phyloP scores from a whole-genome alignment of 805 yeast species.

The Wickerhamiella slavikovae region DNA sequence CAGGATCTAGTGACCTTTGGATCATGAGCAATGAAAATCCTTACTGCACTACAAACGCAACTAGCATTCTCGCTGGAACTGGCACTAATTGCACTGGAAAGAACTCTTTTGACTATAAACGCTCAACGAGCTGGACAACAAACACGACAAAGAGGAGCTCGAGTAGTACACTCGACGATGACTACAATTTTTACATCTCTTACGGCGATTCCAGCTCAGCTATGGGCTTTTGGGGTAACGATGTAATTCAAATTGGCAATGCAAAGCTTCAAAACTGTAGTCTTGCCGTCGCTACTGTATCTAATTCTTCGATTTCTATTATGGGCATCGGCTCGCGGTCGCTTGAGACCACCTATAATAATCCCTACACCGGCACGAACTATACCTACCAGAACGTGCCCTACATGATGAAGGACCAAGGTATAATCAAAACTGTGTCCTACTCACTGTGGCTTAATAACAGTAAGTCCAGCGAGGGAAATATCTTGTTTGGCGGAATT shows the following conservation, averaged over 20 bases:
- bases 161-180: constrained; percentile 3
- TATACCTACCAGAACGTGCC: constrained; percentile 18
- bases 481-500: constrained; percentile 25
- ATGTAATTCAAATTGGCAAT: constrained; percentile 33
- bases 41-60: constrained; percentile 13
- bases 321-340: constrained; percentile 19
- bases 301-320: constrained; percentile 42
- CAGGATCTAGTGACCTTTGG: constrained; percentile 66
- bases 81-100: background rate
- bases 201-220: constrained; percentile 30
- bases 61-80: background rate
- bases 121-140: background rate
- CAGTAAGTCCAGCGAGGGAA: constrained; percentile 18
- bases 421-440: constrained; percentile 22
- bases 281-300: constrained; percentile 51
- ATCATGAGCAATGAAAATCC: constrained; percentile 30
- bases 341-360: constrained; percentile 18
- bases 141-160: too few species aligned
- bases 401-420: constrained; percentile 19
- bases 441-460: constrained; percentile 28
- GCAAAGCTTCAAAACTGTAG: constrained; percentile 32
- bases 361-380: constrained; percentile 3
- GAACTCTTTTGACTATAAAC: background rate
- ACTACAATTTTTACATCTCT: constrained; percentile 10
- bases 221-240: constrained; percentile 42